These are phyloP conservation scores for Porodaedalea pini DNA, from an alignment of 1,284 basidiomycete species.

Conservation along the genomic window DNA sequence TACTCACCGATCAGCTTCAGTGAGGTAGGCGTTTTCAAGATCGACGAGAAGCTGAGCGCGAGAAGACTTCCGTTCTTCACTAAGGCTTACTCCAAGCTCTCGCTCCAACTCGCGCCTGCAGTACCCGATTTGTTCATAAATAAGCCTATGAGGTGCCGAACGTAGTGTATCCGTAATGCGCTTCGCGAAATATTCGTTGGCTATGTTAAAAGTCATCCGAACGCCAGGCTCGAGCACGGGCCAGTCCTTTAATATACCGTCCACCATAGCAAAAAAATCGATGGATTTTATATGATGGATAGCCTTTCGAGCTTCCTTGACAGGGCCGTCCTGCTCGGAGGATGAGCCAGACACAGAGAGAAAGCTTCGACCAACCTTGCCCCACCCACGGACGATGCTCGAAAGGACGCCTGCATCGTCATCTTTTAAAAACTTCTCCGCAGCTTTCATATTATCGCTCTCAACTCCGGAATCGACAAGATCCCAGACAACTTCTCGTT, in stretches of 20 bases:
- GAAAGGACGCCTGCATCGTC: not conserved
- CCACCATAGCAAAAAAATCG: not conserved
- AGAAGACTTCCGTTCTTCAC: not conserved
- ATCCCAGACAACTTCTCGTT: not conserved
- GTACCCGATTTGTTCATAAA: not conserved
- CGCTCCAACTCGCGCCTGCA: not conserved
- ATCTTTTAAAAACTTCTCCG: not conserved
- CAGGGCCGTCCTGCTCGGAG: not conserved
- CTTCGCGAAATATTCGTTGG: slow-evolving; percentile 4
- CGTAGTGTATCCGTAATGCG: not conserved
- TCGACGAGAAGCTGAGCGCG: slow-evolving; percentile 4
- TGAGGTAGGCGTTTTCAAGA: not conserved
- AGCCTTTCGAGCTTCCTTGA: slow-evolving; percentile 2
- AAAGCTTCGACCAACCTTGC: not conserved
- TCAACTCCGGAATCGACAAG: slow-evolving; percentile 5
- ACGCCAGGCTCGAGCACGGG: not conserved
- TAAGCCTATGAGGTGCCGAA: not conserved
- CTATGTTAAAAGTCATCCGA: not conserved
- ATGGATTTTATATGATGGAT: not conserved
- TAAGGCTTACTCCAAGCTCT: not conserved
- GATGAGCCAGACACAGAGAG: not conserved
- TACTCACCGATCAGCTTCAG: not conserved
- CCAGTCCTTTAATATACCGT: not conserved
- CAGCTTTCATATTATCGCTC: not conserved
- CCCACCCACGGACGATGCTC: not conserved